Evolutionary conservation across 768 basidiomycete genomes (phyloP).

Genomic region (Boletus subcaerulescens): DNA sequence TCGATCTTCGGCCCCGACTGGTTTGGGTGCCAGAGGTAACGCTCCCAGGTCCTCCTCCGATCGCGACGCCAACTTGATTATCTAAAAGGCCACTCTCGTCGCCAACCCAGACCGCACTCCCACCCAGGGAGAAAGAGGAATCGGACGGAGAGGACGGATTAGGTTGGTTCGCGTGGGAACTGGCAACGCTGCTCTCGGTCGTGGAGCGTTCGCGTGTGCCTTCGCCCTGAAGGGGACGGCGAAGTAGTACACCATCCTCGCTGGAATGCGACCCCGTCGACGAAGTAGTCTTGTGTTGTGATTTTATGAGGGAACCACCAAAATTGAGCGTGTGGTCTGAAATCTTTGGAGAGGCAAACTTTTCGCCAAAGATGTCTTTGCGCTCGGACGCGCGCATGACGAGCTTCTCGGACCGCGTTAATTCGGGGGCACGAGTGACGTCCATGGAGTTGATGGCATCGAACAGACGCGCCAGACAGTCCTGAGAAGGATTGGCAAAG

Average conservation of each 20-base stretch:
- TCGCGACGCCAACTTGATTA: conserved; percentile 34
- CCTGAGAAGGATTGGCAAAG: conserved; percentile 83
- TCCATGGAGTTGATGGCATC: conserved; percentile 94
- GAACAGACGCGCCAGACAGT: conserved; percentile 85
- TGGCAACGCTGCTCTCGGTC: conserved; percentile 37
- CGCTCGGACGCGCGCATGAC: conserved; percentile 89
- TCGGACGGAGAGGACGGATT: conserved; percentile 61
- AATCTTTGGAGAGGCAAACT: conserved; percentile 46
- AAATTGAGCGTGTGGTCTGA: conserved; percentile 8
- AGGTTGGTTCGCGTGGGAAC: conserved; percentile 28
- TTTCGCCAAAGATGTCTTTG: conserved; percentile 89
- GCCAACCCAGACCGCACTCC: conserved; percentile 82
- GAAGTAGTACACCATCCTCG: conserved; percentile 63
- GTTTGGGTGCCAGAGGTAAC: conserved; percentile 43
- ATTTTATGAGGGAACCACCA: conserved; percentile 22
- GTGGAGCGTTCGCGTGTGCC: conserved; percentile 40
- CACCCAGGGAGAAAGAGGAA: conserved; percentile 72
- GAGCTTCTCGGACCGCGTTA: conserved; percentile 81
- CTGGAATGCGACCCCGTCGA: conserved; percentile 65
- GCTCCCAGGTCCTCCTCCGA: conserved; percentile 47
- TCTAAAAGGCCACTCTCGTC: conserved; percentile 63
- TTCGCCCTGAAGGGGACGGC: conserved; percentile 21
- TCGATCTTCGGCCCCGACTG: conserved; percentile 57
- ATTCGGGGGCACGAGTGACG: conserved; percentile 67
- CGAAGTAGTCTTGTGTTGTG: conserved; percentile 45